These are phyloP conservation scores for Spirogloea muscicola DNA, from an alignment of 139 green algal genomes.

Conservation along the genomic window DNA sequence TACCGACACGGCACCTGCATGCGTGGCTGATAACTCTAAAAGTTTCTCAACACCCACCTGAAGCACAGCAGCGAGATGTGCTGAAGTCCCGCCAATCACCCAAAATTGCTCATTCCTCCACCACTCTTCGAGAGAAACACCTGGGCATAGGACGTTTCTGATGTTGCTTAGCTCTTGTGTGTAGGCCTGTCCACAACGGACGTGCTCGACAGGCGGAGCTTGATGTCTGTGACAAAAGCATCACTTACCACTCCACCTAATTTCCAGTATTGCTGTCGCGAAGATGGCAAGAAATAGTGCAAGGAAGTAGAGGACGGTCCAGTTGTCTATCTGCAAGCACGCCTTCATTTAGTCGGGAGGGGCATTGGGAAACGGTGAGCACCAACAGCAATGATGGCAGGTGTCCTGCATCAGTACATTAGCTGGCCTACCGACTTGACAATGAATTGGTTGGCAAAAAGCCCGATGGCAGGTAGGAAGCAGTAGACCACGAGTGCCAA, in stretches of 20 bases:
- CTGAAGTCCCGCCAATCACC: slow-evolving; percentile 30
- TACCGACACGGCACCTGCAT: too few relatives aligned
- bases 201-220: too few relatives aligned
- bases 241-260: slow-evolving; percentile 27
- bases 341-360: too few relatives aligned
- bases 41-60: not conserved
- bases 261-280: slow-evolving; percentile 25
- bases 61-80: slow-evolving; percentile 30
- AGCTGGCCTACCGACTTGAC: slow-evolving; percentile 1
- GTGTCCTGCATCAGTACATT: too few relatives aligned
- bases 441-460: slow-evolving; percentile 44
- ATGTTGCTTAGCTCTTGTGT: too few relatives aligned
- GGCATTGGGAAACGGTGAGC: too few relatives aligned
- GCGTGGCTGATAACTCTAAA: too few relatives aligned
- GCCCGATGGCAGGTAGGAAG: slow-evolving; percentile 28
- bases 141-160: too few relatives aligned
- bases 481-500: slow-evolving; percentile 28
- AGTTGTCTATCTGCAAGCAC: slow-evolving; percentile 1
- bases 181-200: too few relatives aligned
- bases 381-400: too few relatives aligned
- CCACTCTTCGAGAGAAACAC: slow-evolving; percentile 26
- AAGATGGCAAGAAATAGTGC: slow-evolving; percentile 34
- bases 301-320: slow-evolving; percentile 21
- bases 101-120: slow-evolving; percentile 46
- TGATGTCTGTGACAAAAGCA: too few relatives aligned